Percentiles rank a stretch among this genome's conserved stretches.
phyloP scores from a whole-genome alignment of 2,329 filamentous ascomycete species.

The Lecanicillium sp. region DNA sequence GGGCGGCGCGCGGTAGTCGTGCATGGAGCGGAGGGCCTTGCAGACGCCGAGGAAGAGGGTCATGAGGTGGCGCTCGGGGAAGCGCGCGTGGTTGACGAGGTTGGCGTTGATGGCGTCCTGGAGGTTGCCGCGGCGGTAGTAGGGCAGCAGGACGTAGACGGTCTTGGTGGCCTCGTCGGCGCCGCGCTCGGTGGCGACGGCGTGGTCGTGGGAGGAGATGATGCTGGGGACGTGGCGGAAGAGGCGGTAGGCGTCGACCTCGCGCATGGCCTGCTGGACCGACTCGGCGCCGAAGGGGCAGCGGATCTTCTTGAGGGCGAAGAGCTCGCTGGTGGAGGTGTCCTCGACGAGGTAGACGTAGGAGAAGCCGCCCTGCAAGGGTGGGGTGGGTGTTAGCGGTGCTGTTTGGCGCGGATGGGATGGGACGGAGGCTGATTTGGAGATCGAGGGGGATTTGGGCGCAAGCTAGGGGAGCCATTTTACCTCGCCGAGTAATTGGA shows the following conservation, averaged over 20 bases:
- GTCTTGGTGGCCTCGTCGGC: slow-evolving; percentile 69
- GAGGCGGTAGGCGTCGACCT: slow-evolving; percentile 92
- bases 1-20: slow-evolving; percentile 61
- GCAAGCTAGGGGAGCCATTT: slow-evolving; percentile 22
- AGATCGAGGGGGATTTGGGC: neutral
- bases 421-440: neutral
- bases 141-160: slow-evolving; percentile 92
- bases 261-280: slow-evolving; percentile 88
- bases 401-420: too few relatives aligned
- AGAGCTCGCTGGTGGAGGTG: slow-evolving; percentile 72
- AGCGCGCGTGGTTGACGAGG: slow-evolving; percentile 85
- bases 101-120: slow-evolving; percentile 99
- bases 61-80: slow-evolving; percentile 86
- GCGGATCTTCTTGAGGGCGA: slow-evolving; percentile 97
- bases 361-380: slow-evolving; percentile 78
- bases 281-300: slow-evolving; percentile 97
- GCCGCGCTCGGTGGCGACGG: slow-evolving; percentile 67
- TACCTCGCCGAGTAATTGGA: slow-evolving; percentile 88
- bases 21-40: slow-evolving; percentile 81
- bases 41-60: slow-evolving; percentile 87
- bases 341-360: slow-evolving; percentile 99
- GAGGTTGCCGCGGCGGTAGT: slow-evolving; percentile 90
- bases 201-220: slow-evolving; percentile 79
- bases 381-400: neutral
- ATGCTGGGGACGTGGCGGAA: slow-evolving; percentile 81